Evolutionary conservation across 305 asterid genomes (phyloP).

Genomic region (Solanum hybrid): DNA sequence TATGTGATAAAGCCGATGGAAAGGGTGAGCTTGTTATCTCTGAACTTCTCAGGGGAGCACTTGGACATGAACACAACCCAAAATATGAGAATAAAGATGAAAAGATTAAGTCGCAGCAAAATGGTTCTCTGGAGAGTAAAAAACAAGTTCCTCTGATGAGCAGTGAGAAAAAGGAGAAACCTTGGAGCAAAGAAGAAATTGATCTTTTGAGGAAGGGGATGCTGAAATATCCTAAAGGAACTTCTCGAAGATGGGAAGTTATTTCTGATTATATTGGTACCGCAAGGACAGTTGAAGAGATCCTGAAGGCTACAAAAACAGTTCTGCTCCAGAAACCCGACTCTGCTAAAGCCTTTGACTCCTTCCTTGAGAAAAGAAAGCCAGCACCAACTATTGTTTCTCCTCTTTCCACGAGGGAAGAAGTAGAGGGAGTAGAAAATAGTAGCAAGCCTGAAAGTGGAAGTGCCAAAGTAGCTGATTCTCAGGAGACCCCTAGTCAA

Average conservation of each 20-base stretch:
- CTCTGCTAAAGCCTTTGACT: slow-evolving; percentile 82
- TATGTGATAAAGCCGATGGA: slow-evolving; percentile 65
- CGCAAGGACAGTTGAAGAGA: slow-evolving; percentile 82
- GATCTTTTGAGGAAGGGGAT: slow-evolving; percentile 85
- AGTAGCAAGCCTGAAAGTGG: slow-evolving; percentile 18
- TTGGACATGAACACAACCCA: slow-evolving; percentile 26
- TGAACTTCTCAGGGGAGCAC: slow-evolving; percentile 36
- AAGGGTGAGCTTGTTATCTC: slow-evolving; percentile 48
- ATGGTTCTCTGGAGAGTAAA: slow-evolving; percentile 39
- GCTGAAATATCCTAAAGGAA: slow-evolving; percentile 86
- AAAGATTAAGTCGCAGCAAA: slow-evolving; percentile 32
- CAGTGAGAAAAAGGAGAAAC: slow-evolving; percentile 51
- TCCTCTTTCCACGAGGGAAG: slow-evolving; percentile 80
- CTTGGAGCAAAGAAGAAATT: slow-evolving; percentile 89
- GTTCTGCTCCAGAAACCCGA: slow-evolving; percentile 96
- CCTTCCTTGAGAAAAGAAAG: slow-evolving; percentile 93
- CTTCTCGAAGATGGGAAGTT: slow-evolving; percentile 96
- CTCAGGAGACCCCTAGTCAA: slow-evolving; percentile 20
- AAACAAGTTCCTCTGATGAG: slow-evolving; percentile 24
- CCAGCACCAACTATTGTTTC: slow-evolving; percentile 64
- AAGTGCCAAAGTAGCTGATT: slow-evolving; percentile 13
- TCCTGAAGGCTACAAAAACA: slow-evolving; percentile 89
- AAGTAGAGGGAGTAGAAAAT: slow-evolving; percentile 25
- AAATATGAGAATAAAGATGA: slow-evolving; percentile 39
- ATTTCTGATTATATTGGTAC: slow-evolving; percentile 88